These are phyloP conservation scores for Pseudogymnoascus verrucosus DNA, from an alignment of 2,329 filamentous ascomycete species.

Conservation along the genomic window DNA sequence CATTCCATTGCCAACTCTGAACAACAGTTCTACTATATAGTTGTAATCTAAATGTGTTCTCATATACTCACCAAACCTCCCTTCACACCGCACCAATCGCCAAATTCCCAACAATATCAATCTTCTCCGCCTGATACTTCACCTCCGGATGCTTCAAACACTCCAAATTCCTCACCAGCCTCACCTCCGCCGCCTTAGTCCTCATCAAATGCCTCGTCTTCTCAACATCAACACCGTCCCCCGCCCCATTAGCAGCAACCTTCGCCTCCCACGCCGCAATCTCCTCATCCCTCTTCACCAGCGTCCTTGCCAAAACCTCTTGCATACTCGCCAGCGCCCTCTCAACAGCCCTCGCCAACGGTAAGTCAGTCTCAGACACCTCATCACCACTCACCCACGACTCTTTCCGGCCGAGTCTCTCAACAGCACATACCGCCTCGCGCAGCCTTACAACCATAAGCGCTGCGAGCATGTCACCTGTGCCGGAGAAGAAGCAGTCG, in stretches of 20 bases:
- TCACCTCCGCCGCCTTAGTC: conserved; percentile 83
- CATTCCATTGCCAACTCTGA: neutral
- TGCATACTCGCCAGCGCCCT: conserved; percentile 93
- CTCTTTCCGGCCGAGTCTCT: conserved; percentile 41
- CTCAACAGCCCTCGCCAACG: conserved; percentile 74
- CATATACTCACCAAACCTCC: no score
- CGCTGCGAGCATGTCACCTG: conserved; percentile 97
- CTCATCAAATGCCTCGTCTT: conserved; percentile 52
- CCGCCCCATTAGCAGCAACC: conserved; percentile 32
- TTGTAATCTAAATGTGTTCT: neutral
- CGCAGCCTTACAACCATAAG: conserved; percentile 80
- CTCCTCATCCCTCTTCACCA: conserved; percentile 56
- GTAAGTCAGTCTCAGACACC: conserved; percentile 61
- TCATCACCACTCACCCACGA: conserved; percentile 74
- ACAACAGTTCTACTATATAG: neutral
- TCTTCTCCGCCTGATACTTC: conserved; percentile 50
- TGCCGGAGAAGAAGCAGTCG: conserved; percentile 91
- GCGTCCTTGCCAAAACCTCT: conserved; percentile 63
- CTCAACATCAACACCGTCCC: conserved; percentile 32
- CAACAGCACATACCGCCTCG: conserved; percentile 57
- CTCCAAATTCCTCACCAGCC: conserved; percentile 66
- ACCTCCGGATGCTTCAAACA: conserved; percentile 59
- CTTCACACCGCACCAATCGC: neutral
- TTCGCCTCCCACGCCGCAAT: conserved; percentile 43
- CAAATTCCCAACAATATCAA: conserved; percentile 23